Evolutionary conservation across 139 green algal genomes (phyloP), one percentile per base, ranked within the genome.

Genomic region (Ettlia oleoabundans): DNA sequence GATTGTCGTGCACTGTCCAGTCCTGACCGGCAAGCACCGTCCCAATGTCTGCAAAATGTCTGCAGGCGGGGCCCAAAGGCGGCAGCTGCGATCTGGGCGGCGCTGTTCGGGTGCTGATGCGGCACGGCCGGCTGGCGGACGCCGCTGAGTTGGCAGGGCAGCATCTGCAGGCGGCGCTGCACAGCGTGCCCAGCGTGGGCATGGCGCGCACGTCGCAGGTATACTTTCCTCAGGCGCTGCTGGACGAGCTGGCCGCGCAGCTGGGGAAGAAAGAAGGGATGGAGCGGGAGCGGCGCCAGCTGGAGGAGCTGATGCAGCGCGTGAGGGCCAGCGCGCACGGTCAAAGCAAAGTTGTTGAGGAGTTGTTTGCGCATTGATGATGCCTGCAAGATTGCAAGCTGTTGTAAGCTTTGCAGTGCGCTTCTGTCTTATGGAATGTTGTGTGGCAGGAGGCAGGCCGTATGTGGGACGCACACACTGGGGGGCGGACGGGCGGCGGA

Each of bases 101-200:
- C 8, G 65, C 89, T 42, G 58, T 92, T 47, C 68, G 87, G 7
- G 9, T 84, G 30, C 87, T 87, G 37, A 73, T 92, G 65, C 53
- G 75, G 51, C 72, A 85, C 68, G 78, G 63, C 41, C 53, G 82
- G 53, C 77, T 89, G 51, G 68, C 75, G 3, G 84, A 91, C 24
- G 88, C 86, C 3, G 78, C 77, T 24, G 33, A 72, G 37, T 65
- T 92, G 81, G 84, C 85, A 8, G 67, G 51, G 15, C 15, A 26
- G 65, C 51, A 80, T 74, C 63, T 91, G 70, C 38, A 35, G 7
- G 37, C 15, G n/a, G 43, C 43, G 22, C 33, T 75, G 65, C 63
- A 33, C 32, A 84, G 52, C 40, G 80, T 88, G 78, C 84, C 80
- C 71, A 87, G 73, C 63, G 66, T 87, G 24, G 38, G 30, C 38